Evolutionary conservation across 176 grass and related monocot genomes (phyloP).

Genomic region (Tillandsia fasciculata): DNA sequence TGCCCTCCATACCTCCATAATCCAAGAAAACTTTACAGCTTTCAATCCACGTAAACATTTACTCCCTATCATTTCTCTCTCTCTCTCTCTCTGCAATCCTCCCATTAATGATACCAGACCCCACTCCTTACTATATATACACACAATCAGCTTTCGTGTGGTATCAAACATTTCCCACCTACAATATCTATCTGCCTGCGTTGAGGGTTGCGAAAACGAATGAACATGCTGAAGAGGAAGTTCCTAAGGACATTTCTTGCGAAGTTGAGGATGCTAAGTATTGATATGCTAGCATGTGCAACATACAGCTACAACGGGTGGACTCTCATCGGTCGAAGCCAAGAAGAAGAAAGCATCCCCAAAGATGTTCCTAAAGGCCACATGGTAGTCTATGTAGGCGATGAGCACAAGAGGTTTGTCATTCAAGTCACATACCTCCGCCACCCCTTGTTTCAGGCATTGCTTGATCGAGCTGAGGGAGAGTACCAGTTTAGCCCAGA

Average conservation of each 20-base stretch:
- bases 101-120: neutral
- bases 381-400: conserved; percentile 85
- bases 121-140: neutral
- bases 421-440: conserved; percentile 56
- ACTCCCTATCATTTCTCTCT: neutral
- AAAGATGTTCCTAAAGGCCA: conserved; percentile 71
- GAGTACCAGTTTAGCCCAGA: conserved; percentile 51
- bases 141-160: neutral
- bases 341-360: conserved; percentile 29
- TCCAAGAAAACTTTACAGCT: neutral
- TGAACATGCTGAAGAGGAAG: neutral
- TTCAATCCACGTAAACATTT: neutral
- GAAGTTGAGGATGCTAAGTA: neutral
- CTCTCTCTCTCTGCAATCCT: neutral
- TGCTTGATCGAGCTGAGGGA: conserved; percentile 58
- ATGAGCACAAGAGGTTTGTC: conserved; percentile 48
- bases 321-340: neutral
- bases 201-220: neutral
- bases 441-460: conserved; percentile 70
- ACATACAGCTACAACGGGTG: neutral
- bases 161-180: neutral
- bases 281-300: neutral
- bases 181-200: too few relatives aligned
- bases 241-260: neutral
- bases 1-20: neutral